A percentile compares a stretch with the other conserved stretches of the same genome.
Conservation (phyloP, 139 green algal species). For the Penium margaritaceum region DNA sequence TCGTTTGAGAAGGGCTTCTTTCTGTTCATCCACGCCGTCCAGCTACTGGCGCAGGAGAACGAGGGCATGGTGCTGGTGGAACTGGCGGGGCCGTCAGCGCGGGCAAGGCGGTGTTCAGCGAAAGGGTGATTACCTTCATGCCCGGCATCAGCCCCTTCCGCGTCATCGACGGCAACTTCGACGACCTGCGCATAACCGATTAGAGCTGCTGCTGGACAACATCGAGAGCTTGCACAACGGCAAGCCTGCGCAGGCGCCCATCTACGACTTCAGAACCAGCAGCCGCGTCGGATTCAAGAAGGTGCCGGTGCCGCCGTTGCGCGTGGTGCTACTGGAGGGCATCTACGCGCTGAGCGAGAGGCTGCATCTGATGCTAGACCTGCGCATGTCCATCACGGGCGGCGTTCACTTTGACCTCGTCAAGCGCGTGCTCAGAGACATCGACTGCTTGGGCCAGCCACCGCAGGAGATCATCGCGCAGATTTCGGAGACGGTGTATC, state of each 20-base stretch:
- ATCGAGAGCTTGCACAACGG: conserved; percentile 69
- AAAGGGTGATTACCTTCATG: conserved; percentile 80
- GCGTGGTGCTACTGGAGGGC: conserved; percentile 87
- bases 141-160: conserved; percentile 72
- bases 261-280: conserved; percentile 91
- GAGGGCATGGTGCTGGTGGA: conserved; percentile 57
- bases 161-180: conserved; percentile 83
- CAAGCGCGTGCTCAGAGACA: conserved; percentile 92
- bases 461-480: conserved; percentile 92
- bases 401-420: conserved; percentile 96
- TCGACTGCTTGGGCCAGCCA: conserved; percentile 70
- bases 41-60: conserved; percentile 37
- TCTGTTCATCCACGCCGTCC: conserved; percentile 42
- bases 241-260: conserved; percentile 65
- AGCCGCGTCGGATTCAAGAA: conserved; percentile 68
- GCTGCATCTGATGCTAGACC: conserved; percentile 70
- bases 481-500: conserved; percentile 73
- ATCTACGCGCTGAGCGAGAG: conserved; percentile 86
- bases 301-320: conserved; percentile 49
- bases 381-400: conserved; percentile 78
- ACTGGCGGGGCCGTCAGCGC: conserved; percentile 76
- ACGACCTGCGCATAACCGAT: conserved; percentile 89
- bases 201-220: conserved; percentile 86
- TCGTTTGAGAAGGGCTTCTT: conserved; percentile 50
- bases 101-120: conserved; percentile 90